Percentiles rank a stretch among this genome's conserved stretches.
Conservation (phyloP, 805 yeast genomes). For the Metschnikowia lunata region DNA sequence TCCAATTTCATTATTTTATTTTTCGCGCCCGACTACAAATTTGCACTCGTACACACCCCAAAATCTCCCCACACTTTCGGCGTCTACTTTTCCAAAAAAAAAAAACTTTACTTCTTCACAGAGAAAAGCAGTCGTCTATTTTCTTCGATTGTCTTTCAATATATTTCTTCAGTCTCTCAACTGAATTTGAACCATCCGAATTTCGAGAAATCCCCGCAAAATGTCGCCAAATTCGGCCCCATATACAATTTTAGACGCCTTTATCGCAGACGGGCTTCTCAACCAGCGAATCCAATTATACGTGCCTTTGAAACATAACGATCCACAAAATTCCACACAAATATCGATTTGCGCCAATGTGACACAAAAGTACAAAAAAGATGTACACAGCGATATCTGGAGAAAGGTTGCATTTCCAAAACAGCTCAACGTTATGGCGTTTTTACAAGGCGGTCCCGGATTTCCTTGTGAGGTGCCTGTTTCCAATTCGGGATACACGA, state of each 20-base stretch:
- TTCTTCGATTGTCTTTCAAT: too few relatives aligned
- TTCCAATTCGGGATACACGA: constrained; percentile 32
- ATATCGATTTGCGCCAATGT: constrained; percentile 29
- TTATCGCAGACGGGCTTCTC: constrained; percentile 16
- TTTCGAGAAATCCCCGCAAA: too few relatives aligned
- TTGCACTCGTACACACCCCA: too few relatives aligned
- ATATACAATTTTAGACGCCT: constrained; percentile 14
- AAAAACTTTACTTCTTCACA: too few relatives aligned
- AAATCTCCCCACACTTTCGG: too few relatives aligned
- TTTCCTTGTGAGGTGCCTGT: constrained; percentile 41
- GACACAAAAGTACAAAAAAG: constrained; percentile 27
- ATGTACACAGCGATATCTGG: constrained; percentile 13
- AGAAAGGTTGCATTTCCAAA: constrained; percentile 21
- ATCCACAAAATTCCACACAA: constrained; percentile 3
- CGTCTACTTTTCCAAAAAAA: too few relatives aligned
- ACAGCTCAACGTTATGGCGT: constrained; percentile 35
- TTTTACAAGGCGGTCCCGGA: constrained; percentile 56
- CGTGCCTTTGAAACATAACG: constrained; percentile 24
- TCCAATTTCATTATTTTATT: too few relatives aligned
- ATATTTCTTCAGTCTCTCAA: too few relatives aligned
- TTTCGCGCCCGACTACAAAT: too few relatives aligned
- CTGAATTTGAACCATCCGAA: too few relatives aligned
- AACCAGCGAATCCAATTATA: constrained; percentile 14
- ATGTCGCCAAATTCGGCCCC: background rate
- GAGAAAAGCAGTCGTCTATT: too few relatives aligned